Base-by-base conservation (phyloP, 2,329 filamentous ascomycete species). In the Xylaria sp. region DNA sequence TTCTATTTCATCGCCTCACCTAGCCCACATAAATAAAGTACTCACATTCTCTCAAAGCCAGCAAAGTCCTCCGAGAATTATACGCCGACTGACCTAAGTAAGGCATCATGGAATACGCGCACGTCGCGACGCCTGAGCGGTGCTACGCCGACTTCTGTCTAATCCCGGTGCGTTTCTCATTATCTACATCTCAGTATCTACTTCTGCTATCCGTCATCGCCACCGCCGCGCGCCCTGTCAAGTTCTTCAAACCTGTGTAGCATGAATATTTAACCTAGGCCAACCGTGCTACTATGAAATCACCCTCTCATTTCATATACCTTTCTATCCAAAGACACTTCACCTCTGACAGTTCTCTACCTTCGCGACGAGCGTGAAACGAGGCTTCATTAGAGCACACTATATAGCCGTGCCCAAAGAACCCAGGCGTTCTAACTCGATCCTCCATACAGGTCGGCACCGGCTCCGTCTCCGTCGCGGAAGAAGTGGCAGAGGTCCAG, bases 131-230 rank as follows among this genome's bases (percentile, higher is more conserved):
- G 0, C 94, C 94, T 3, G 82, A 87, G 63, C 82, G 89, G 64
- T 96, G 93, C 80, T 93, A 91, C 61, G 94, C 91, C 65, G 94
- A 97, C 81, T 97, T 97, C 78, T 97, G 94, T 79, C 84, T 97
- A 71, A 91, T 97, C 68, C 94, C 94, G 1, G 90, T 92, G 76
- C 67, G 87, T 81, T 31, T 29, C 7, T 49, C 44, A 7, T 3
- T 17, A 17, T 5, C 15, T 44, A 44, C 39, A 11, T 44, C 15
- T n/a, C 15, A 3, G 13, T 31, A 7, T 31, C 29, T n/a, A n/a
- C 29, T 3, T 31, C 29, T 31, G 29, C 29, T 31, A 7, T 31
- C 29, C 7, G 29, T 31, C 39, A 44, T 44, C 17, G 2, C 39
- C 17, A 20, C 39, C 17, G 15, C 36, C 9, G 10, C 9, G 2